These are phyloP conservation scores for Ricinus communis DNA, from an alignment of 345 rosid genomes.

Conservation along the genomic window DNA sequence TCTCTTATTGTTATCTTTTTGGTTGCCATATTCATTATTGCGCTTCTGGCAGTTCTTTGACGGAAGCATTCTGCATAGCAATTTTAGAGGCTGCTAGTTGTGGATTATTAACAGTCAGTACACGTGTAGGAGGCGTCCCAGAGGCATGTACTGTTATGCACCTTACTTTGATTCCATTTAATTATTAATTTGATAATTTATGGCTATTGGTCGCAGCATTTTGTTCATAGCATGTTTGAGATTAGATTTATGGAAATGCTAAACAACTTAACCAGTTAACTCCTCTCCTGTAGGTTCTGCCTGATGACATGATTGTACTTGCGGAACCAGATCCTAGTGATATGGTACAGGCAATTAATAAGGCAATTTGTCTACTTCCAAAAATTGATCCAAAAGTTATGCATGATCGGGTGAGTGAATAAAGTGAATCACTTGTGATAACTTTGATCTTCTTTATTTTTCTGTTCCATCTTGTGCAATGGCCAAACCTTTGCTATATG, in stretches of 20 bases:
- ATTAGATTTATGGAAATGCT: conserved; percentile 14
- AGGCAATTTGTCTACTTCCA: conserved; percentile 83
- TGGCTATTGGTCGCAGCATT: neutral
- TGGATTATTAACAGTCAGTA: conserved; percentile 88
- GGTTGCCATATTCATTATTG: neutral
- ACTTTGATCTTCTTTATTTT: neutral
- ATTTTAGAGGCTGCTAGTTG: conserved; percentile 98
- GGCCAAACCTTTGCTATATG: neutral
- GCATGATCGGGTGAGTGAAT: conserved; percentile 86
- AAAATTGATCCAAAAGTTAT: conserved; percentile 75
- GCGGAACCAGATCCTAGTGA: conserved; percentile 93
- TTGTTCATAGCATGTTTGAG: neutral
- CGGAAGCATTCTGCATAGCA: conserved; percentile 99
- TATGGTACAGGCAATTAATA: conserved; percentile 76
- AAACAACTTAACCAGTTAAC: neutral
- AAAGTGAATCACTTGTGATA: conserved; percentile 25
- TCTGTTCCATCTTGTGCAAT: neutral
- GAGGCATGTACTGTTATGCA: conserved; percentile 57
- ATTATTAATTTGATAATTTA: neutral
- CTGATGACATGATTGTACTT: conserved; percentile 96
- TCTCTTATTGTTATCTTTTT: neutral
- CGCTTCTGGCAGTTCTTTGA: conserved; percentile 67
- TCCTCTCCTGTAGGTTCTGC: conserved; percentile 59
- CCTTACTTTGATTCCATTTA: neutral
- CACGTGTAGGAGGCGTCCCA: conserved; percentile 96